A percentile compares a stretch with the other conserved stretches of the same genome.
Conservation (phyloP, 352 stramenopile genomes). For the Thalassiosira mediterranea region DNA sequence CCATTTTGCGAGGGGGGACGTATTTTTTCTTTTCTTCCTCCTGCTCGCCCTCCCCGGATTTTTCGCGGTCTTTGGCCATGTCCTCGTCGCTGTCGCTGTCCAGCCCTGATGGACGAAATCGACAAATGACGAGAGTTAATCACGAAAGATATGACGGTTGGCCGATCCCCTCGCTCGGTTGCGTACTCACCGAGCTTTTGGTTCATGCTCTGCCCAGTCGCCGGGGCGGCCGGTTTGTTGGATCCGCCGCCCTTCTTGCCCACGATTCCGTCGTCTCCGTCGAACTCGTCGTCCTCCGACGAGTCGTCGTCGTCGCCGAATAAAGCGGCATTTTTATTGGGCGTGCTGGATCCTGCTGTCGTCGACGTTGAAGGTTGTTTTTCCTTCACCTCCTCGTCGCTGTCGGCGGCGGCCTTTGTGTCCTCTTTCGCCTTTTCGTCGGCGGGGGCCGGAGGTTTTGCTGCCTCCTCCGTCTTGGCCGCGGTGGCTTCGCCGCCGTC, state of each 20-base stretch:
- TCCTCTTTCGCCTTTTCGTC: slow-evolving; percentile 7
- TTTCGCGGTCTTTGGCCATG: slow-evolving; percentile 2
- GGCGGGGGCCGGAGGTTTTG: slow-evolving; percentile 5
- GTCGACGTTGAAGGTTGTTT: neutral
- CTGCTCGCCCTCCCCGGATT: neutral
- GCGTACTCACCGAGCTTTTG: slow-evolving; percentile 20
- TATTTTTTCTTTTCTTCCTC: slow-evolving; percentile 4
- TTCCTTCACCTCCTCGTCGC: slow-evolving; percentile 12
- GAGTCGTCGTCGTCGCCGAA: slow-evolving; percentile 45
- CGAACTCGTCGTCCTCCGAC: slow-evolving; percentile 65
- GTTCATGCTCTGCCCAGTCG: slow-evolving; percentile 13
- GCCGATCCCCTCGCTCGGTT: too few species aligned
- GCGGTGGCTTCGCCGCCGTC: slow-evolving; percentile 14
- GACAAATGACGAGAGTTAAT: neutral
- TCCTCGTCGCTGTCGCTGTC: slow-evolving; percentile 38
- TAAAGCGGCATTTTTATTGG: slow-evolving; percentile 8
- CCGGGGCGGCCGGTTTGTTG: neutral
- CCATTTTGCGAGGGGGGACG: slow-evolving; percentile 44
- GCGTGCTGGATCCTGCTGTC: neutral
- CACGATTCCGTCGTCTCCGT: slow-evolving; percentile 59
- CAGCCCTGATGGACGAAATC: slow-evolving; percentile 13
- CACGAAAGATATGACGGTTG: too few species aligned
- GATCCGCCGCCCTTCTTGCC: slow-evolving; percentile 1
- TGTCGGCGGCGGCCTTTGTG: slow-evolving; percentile 10
- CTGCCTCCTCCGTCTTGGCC: neutral